Percentiles rank a stretch among this genome's conserved stretches.
Evolutionary conservation across 1,284 basidiomycete genomes (phyloP).

Genomic region (Cryptococcus depauperatus): DNA sequence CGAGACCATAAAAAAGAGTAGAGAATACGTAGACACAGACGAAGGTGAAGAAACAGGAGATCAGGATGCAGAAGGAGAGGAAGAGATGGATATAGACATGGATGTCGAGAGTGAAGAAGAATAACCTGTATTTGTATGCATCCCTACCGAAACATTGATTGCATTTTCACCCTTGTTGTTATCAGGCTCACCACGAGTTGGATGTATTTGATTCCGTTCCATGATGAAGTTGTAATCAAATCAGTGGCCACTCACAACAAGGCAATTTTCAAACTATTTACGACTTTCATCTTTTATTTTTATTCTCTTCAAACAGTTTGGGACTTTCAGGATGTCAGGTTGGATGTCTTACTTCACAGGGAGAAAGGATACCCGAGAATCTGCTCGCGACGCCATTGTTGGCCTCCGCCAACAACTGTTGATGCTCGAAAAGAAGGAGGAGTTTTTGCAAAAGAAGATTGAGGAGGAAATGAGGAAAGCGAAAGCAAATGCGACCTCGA

Average conservation of each 20-base stretch:
- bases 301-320: background rate
- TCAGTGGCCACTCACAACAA: slow-evolving; percentile 1
- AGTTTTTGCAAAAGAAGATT: slow-evolving; percentile 92
- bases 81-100: slow-evolving; percentile 34
- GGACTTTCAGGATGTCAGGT: slow-evolving; percentile 61
- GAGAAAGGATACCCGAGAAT: slow-evolving; percentile 66
- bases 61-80: slow-evolving; percentile 22
- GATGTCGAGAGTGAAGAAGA: slow-evolving; percentile 43
- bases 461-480: slow-evolving; percentile 91
- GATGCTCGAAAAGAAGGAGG: slow-evolving; percentile 99
- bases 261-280: background rate
- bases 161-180: too few relatives aligned
- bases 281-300: background rate
- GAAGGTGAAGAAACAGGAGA: slow-evolving; percentile 28
- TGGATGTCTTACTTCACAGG: slow-evolving; percentile 63
- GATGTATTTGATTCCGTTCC: background rate
- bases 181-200: background rate
- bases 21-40: slow-evolving; percentile 28
- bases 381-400: slow-evolving; percentile 79
- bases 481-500: slow-evolving; percentile 82
- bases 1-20: slow-evolving; percentile 14
- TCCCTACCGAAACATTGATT: too few relatives aligned
- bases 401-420: slow-evolving; percentile 76
- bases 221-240: background rate
- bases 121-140: slow-evolving; percentile 6